phyloP scores from a whole-genome alignment of 2,329 filamentous ascomycete species.

The Verticillium alfalfae region DNA sequence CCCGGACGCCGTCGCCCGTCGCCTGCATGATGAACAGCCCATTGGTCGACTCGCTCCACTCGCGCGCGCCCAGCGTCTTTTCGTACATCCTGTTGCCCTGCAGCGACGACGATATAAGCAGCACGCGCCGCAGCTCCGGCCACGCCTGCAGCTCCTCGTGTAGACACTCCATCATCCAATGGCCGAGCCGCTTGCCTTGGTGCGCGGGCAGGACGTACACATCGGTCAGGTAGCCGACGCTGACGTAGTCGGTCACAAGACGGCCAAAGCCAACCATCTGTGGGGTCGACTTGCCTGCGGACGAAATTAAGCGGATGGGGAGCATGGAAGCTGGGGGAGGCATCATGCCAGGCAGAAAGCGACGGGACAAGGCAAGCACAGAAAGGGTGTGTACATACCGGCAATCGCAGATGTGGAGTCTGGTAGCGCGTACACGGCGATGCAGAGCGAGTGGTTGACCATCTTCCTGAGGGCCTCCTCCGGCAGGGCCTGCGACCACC shows the following conservation, averaged over 20 bases:
- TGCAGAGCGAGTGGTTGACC: constrained; percentile 52
- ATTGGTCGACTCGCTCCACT: constrained; percentile 35
- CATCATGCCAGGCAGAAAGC: constrained; percentile 1
- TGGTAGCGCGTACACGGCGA: constrained; percentile 47
- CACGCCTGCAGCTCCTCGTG: constrained; percentile 51
- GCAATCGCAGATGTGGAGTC: constrained; percentile 23
- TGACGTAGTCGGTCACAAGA: constrained; percentile 11
- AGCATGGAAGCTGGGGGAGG: background rate
- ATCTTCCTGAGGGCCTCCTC: constrained; percentile 42
- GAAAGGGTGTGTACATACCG: constrained; percentile 12
- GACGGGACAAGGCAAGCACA: too few relatives aligned
- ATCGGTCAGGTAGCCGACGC: constrained; percentile 42
- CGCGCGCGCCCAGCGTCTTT: constrained; percentile 37
- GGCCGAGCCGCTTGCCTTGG: constrained; percentile 57
- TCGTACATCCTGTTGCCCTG: constrained; percentile 37
- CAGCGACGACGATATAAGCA: constrained; percentile 43
- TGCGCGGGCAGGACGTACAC: constrained; percentile 58
- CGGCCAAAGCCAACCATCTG: constrained; percentile 33
- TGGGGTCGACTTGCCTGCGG: constrained; percentile 14
- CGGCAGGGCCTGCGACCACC: constrained; percentile 53
- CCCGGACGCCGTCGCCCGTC: constrained; percentile 21
- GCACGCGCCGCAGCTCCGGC: constrained; percentile 52
- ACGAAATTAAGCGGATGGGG: background rate
- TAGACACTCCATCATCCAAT: constrained; percentile 58
- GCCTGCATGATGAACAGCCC: constrained; percentile 35